Evolutionary conservation across 169 alveolate genomes (phyloP).

Genomic region (Plasmodium relictum): DNA sequence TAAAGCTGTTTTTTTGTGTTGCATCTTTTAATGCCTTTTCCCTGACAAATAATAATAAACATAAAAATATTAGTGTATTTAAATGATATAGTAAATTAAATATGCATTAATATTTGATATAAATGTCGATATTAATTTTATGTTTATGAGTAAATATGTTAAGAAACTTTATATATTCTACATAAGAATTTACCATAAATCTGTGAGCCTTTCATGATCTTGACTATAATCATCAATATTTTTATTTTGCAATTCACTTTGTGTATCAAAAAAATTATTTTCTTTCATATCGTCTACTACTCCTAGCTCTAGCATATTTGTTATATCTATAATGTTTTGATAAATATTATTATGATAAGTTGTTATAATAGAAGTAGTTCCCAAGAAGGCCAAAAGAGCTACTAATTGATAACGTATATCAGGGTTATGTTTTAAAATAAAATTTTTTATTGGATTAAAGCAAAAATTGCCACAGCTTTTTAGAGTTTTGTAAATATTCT

Average conservation of each 20-base stretch:
- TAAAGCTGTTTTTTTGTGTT: constrained; percentile 80
- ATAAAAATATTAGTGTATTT: not conserved
- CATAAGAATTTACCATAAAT: constrained; percentile 77
- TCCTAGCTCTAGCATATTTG: constrained; percentile 82
- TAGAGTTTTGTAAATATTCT: constrained; percentile 59
- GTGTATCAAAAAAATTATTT: constrained; percentile 88
- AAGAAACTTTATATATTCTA: not conserved
- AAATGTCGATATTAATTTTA: not conserved
- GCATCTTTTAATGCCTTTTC: constrained; percentile 85
- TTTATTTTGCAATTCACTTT: constrained; percentile 81
- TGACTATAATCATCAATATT: constrained; percentile 81
- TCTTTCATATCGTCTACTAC: constrained; percentile 88
- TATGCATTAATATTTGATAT: not conserved
- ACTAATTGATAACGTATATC: constrained; percentile 90
- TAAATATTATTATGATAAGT: constrained; percentile 81
- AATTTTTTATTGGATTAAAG: constrained; percentile 79
- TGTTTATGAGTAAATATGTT: not conserved
- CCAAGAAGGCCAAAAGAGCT: constrained; percentile 88
- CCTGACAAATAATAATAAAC: constrained; percentile 38
- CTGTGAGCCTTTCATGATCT: constrained; percentile 83
- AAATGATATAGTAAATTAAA: not conserved
- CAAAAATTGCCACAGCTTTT: constrained; percentile 64
- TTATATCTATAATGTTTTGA: constrained; percentile 87
- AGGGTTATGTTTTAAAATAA: constrained; percentile 88
- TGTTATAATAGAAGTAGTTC: constrained; percentile 88